Conservation (phyloP, 2,329 filamentous ascomycete genomes). For the Ascochyta rabiei region DNA sequence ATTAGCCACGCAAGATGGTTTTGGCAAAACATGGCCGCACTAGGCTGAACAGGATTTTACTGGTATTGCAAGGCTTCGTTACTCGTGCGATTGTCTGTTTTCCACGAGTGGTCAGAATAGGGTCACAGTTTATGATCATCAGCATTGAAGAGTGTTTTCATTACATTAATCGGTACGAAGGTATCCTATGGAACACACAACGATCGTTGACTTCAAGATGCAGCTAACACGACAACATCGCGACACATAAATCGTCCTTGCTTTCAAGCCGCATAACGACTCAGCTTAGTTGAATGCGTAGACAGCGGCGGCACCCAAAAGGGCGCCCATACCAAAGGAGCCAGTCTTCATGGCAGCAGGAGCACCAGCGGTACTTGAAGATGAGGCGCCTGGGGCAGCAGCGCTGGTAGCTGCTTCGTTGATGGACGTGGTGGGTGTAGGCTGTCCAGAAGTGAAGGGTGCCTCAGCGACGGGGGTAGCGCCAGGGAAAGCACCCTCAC, state of each 20-base stretch:
- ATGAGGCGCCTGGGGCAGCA: constrained; percentile 25
- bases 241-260: not conserved
- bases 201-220: not conserved
- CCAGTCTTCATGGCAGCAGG: constrained; percentile 45
- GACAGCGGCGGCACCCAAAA: constrained; percentile 55
- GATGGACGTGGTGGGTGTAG: constrained; percentile 52
- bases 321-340: constrained; percentile 54
- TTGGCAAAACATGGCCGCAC: not conserved
- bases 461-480: constrained; percentile 56
- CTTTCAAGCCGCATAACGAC: not conserved
- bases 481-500: constrained; percentile 59
- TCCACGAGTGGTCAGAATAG: not conserved
- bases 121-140: not conserved
- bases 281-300: constrained; percentile 26
- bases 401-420: constrained; percentile 42
- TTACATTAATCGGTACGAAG: not conserved
- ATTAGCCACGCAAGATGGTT: not conserved
- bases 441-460: constrained; percentile 63
- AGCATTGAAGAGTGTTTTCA: not conserved
- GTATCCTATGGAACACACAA: constrained; percentile 2
- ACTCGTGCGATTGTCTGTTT: too few relatives aligned
- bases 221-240: not conserved
- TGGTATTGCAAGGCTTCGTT: too few relatives aligned
- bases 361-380: constrained; percentile 23
- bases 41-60: not conserved